These are phyloP conservation scores for Phytopythium oedochilum DNA, from an alignment of 352 stramenopile species.

Conservation along the genomic window DNA sequence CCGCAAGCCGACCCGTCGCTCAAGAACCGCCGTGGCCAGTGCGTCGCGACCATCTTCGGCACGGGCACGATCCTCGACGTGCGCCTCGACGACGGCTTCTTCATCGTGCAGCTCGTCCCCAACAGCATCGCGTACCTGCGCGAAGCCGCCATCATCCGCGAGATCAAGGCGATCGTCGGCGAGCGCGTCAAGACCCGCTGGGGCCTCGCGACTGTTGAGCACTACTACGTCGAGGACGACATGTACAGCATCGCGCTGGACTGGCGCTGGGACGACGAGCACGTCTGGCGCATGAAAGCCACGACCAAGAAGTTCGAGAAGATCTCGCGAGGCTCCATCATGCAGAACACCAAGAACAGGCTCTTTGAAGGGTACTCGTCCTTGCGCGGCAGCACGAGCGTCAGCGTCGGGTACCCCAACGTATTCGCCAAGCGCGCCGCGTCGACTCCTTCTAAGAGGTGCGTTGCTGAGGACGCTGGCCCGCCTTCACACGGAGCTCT, in stretches of 20 bases:
- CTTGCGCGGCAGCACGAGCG: conserved; percentile 49
- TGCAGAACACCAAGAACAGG: conserved; percentile 78
- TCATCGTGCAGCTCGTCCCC: conserved; percentile 70
- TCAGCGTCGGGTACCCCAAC: conserved; percentile 29
- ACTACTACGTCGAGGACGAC: conserved; percentile 85
- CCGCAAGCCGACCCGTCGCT: conserved; percentile 27
- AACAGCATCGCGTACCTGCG: conserved; percentile 67
- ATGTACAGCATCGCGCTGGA: conserved; percentile 87
- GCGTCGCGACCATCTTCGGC: conserved; percentile 71
- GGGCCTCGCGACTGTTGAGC: conserved; percentile 78
- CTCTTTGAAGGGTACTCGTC: conserved; percentile 79
- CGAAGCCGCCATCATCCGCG: conserved; percentile 61
- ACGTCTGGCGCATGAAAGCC: conserved; percentile 87
- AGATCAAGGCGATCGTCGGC: conserved; percentile 82
- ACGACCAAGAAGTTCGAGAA: conserved; percentile 90
- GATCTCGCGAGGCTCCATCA: conserved; percentile 57
- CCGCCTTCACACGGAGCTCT: too few relatives aligned
- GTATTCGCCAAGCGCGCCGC: conserved; percentile 65
- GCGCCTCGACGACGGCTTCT: conserved; percentile 63
- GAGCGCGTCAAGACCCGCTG: conserved; percentile 82
- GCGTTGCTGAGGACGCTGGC: too few relatives aligned
- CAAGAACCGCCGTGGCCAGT: conserved; percentile 54
- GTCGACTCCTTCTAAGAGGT: conserved; percentile 27
- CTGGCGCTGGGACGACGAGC: conserved; percentile 86
- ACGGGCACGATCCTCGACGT: conserved; percentile 72